A percentile compares a stretch with the other conserved stretches of the same genome.
Evolutionary conservation across 2,329 filamentous ascomycete genomes (phyloP).

Genomic region (Ceratocystis cubensis): DNA sequence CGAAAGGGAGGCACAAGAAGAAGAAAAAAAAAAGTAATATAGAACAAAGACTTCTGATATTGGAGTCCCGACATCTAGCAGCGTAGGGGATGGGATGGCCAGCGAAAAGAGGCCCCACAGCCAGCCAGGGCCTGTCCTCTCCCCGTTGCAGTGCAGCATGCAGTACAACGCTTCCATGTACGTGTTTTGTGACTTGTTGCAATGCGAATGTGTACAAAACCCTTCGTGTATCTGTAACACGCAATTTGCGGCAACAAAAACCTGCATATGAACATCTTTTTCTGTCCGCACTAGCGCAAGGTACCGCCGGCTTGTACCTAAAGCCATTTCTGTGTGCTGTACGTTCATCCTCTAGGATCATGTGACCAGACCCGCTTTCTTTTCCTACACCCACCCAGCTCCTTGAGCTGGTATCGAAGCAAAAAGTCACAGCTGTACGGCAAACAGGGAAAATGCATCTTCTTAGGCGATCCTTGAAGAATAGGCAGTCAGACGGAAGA

Average conservation of each 20-base stretch:
- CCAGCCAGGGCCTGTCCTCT: background rate
- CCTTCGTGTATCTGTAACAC: background rate
- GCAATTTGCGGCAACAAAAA: too few relatives aligned
- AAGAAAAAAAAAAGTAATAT: background rate
- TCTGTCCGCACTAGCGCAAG: background rate
- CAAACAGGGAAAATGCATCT: background rate
- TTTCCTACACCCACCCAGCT: background rate
- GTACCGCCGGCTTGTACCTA: background rate
- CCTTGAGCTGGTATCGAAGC: background rate
- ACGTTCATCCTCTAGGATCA: background rate
- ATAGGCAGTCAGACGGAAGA: background rate
- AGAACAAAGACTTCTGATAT: background rate
- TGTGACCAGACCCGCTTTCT: background rate
- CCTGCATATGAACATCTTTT: too few relatives aligned
- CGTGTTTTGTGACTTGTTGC: background rate
- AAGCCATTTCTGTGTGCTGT: too few relatives aligned
- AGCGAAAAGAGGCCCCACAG: background rate
- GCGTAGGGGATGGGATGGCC: background rate
- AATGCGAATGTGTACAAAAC: background rate
- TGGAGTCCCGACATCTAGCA: background rate
- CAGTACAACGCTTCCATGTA: slow-evolving; percentile 2
- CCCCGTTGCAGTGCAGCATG: slow-evolving; percentile 5
- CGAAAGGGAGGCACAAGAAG: background rate
- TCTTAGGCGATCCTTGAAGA: slow-evolving; percentile 7
- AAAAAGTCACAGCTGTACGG: background rate